Base-by-base conservation (phyloP, 1,284 basidiomycete species). In the Sporisorium sorghi region DNA sequence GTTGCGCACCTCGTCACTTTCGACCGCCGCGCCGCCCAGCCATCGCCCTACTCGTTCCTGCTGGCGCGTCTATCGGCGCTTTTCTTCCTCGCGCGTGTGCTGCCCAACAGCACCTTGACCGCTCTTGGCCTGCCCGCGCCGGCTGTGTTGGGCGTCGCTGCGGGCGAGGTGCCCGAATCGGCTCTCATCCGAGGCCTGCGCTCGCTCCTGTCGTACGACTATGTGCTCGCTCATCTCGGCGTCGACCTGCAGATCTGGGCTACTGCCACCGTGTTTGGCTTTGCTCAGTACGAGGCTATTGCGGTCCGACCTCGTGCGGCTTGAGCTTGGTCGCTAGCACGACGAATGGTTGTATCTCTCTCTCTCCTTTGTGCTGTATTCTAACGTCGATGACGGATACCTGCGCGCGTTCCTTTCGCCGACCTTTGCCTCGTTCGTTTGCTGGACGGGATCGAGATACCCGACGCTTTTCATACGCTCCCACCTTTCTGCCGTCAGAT, bases 1-100 rank as follows among this genome's bases (percentile, higher is more conserved):
- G 67, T 76, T 5, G 48, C 78, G 30, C 78, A 80, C 54, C 73
- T 80, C 8, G 56, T 80, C 62, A 80, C 78, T 19, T 80, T 80
- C 49, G 74, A 78, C 52, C 62, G 78, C 17, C 63, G 61, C 28
- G 35, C 57, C 28, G 35, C 57, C 23, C 58, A 78, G 58, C 74
- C 77, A n/a, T 80, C 78, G 50, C 40, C 67, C 30, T 54, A 72
- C 46, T 77, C 78, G 30, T 80, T 80, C 63, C 58, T 73, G 26
- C 48, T 79, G 50, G 68, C 73, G 8, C 77, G 77, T 55, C 72
- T 79, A 42, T 77, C 73, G 55, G 61, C 67, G n/a, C 67, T 79
- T 37, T 59, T 75, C 56, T 68, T 73, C 59, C 57, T 79, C 10
- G 66, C 64, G 2, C 62, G 64, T 28, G 46, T 78, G 19, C 50